Base-by-base conservation (phyloP, 106 monocot species). In the Dendrobium officinale region DNA sequence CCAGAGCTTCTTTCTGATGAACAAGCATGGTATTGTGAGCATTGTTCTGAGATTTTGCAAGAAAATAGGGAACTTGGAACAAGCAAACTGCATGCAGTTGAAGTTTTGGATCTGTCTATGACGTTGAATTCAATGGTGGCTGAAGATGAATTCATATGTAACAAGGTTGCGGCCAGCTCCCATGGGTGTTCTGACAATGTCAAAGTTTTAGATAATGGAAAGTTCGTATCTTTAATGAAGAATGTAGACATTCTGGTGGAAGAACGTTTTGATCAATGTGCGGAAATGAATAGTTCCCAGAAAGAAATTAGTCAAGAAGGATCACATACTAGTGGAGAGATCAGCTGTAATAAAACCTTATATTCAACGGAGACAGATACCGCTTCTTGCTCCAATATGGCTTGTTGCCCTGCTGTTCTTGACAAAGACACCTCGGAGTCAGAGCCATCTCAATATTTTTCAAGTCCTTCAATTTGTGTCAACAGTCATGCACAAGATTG, bases 21-120 rank as follows among this genome's bases (percentile, higher is more conserved):
- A 55, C 94, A 97, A 78, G 93, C 93, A 11, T 99, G 95, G 95
- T 78, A 90, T 80, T 99, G 99, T 81, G 95, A 99, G 75, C 85
- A 79, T 27, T 99, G 99, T 83, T 90, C 93, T 72, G 82, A 88
- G 81, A 79, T 73, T n/a, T 58, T 73, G 27, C 18, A 37, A 2
- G 44, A 84, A 55, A 77, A 58, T 20, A 5, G 29, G 11, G 68
- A 79, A 77, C 78, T 27, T 16, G 76, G 68, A 48, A 77, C 77
- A 76, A 66, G 49, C 67, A 80, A 79, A 47, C 55, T 15, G 37
- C 77, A 80, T 56, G 7, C 42, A 74, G 55, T 44, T 55, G 67
- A 18, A 47, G 70, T 29, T 22, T 42, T 9, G 75, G 55, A 84
- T 77, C 68, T 72, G n/a, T 54, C 43, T 72, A 81, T 85, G 42